A percentile compares a stretch with the other conserved stretches of the same genome.
phyloP scores from a whole-genome alignment of 164 flowering plant genomes.

The Vitis rotundifolia region DNA sequence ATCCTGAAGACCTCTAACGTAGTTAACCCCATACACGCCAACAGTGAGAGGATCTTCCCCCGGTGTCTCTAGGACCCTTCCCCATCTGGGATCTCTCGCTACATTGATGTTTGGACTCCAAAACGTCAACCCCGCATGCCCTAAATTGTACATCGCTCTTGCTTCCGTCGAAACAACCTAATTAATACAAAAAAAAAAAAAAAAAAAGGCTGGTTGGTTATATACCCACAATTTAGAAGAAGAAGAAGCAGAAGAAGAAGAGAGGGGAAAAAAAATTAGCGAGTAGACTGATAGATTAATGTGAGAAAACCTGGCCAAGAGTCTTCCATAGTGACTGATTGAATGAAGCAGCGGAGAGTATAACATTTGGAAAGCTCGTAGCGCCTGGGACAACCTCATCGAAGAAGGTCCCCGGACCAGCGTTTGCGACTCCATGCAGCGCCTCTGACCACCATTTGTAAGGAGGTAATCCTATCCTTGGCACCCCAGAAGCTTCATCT shows the following conservation, averaged over 20 bases:
- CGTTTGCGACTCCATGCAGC: conserved; percentile 19
- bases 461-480: conserved; percentile 1
- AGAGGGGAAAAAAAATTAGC: no score
- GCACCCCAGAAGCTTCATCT: conserved; percentile 2
- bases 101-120: conserved; percentile 25
- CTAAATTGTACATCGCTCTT: conserved; percentile 21
- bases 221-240: no score
- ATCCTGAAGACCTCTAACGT: conserved; percentile 29
- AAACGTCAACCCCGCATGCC: conserved; percentile 15
- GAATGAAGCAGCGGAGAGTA: conserved; percentile 21
- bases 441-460: conserved; percentile 28
- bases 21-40: conserved; percentile 15
- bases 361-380: conserved; percentile 18
- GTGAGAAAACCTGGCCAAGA: conserved; percentile 17
- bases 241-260: no score
- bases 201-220: no score
- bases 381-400: conserved; percentile 12
- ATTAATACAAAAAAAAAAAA: no score
- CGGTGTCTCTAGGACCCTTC: conserved; percentile 20
- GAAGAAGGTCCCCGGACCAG: conserved; percentile 17
- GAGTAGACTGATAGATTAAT: no score
- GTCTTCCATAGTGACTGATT: conserved; percentile 14
- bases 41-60: conserved; percentile 25
- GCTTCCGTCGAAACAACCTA: conserved; percentile 25
- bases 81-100: conserved; percentile 27